Evolutionary conservation across 2,329 filamentous ascomycete species (phyloP), one percentile per base, ranked within the genome.

Genomic region (Fusarium multiceps): DNA sequence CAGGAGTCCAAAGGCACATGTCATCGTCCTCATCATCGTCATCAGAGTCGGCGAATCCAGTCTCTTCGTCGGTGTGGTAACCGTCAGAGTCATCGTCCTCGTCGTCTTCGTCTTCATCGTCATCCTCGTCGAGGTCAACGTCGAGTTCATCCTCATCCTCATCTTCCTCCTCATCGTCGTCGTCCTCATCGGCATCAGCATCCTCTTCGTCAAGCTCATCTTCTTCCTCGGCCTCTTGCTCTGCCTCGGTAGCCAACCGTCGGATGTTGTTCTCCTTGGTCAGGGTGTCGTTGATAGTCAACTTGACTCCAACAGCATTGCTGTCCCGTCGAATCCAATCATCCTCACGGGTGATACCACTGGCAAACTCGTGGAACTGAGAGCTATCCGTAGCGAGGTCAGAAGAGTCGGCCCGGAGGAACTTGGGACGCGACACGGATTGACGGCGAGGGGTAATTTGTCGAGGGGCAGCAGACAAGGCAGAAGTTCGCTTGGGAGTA

Each of bases 291-390:
- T 91, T 90, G 70, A 99, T 90, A 6, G 94, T 98, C 41, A 99
- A 85, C 75, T 93, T 93, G 51, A 86, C 86, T 59, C 86, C 86
- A 69, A 89, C 84, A 32, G 88, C 87, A 10, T 87, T 85, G 34
- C 88, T 84, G 74, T 93, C 91, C 59, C 91, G 89, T 18, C 84
- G 84, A 30, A 97, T 93, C 96, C 96, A 99, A 74, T 97, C 94
- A 61, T 98, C 94, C 66, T 96, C 92, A 62, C 93, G 89, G 42
- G 91, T 86, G 61, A 90, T 86, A 51, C 93, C 94, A 77, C 92
- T 94, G 45, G 93, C 95, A 78, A 98, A 98, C 75, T 97, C 95
- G 78, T 98, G 93, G 77, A 98, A 98, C 50, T 83, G 89, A 77
- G 82, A 89, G 27, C 85, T 84, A 68, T 90, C 87, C 42, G 82